Evolutionary conservation across 257 asterid genomes (phyloP), one percentile per base, ranked within the genome.

Genomic region (Ophiorrhiza pumila): DNA sequence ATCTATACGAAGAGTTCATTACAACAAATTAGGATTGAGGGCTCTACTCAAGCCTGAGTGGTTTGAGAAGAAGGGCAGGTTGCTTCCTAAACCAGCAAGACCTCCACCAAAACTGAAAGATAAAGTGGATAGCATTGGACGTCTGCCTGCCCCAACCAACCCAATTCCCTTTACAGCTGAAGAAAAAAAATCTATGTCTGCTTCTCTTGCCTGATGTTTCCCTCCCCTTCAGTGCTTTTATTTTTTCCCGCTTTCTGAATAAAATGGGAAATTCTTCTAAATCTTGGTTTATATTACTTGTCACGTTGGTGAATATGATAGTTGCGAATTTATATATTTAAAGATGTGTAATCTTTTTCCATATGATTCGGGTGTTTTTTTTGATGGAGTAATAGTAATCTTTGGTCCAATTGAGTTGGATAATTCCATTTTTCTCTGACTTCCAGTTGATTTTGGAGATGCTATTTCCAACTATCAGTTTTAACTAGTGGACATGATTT

Each of bases 61-160:
- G 98, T 91, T 94, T 22, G 97, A 85, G 74, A 94, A 91, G 87
- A 94, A 91, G 85, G 98, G 99, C 43, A 87, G 98, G 73, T 80
- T 94, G 66, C 92, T 94, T 59, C 99, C 99, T 0, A 90, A 65
- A 77, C 79, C 99, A 49, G 98, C 99, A 52, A 85, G 96, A 78
- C 98, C 99, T 74, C 97, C 99, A 13, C 98, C 99, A 0, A 94
- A 91, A 74, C 90, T 80, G 80, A 80, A 59, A 46, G 97, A 91
- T 65, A 91, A 88, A 78, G 99, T 91, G 5, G 97, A 94, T 80
- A 88, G 98, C 64, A 84, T 90, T 2, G 99, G 99, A 45, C 93
- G 98, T 47, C 79, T 94, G 46, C 97, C 97, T 58, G 98, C 97
- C 66, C 98, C 97, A 18, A 88, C 89, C 35, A 94, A 94, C 83